Conservation (phyloP, 495 filamentous ascomycete species). For the Tuber melanosporum region DNA sequence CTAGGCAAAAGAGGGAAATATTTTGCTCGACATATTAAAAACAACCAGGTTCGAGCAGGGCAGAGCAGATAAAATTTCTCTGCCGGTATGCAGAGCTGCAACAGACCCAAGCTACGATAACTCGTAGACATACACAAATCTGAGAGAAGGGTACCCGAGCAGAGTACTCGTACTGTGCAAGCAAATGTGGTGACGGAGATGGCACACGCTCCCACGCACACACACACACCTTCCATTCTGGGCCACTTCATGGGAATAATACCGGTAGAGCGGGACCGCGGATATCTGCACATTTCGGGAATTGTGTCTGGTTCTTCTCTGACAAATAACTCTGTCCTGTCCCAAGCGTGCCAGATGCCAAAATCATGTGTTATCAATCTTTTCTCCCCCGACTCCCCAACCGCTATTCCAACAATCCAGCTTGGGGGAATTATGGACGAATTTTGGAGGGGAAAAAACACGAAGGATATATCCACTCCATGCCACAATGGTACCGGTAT, state of each 20-base stretch:
- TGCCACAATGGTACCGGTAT: background rate
- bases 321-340: background rate
- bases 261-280: background rate
- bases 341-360: background rate
- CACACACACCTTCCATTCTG: background rate
- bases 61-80: background rate
- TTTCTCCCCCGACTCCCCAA: background rate
- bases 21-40: background rate
- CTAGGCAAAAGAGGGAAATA: background rate
- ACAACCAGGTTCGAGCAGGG: background rate
- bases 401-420: background rate
- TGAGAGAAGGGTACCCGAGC: background rate
- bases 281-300: background rate
- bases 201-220: background rate
- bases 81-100: background rate
- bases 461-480: background rate
- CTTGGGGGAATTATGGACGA: background rate
- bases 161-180: background rate
- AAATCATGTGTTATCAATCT: background rate
- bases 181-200: background rate
- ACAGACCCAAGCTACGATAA: too few species aligned
- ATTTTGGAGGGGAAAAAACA: background rate
- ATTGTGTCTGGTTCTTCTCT: background rate
- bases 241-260: background rate
- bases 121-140: background rate